Evolutionary conservation across 2,329 filamentous ascomycete genomes (phyloP).

Genomic region (Xylariaceae sp.): DNA sequence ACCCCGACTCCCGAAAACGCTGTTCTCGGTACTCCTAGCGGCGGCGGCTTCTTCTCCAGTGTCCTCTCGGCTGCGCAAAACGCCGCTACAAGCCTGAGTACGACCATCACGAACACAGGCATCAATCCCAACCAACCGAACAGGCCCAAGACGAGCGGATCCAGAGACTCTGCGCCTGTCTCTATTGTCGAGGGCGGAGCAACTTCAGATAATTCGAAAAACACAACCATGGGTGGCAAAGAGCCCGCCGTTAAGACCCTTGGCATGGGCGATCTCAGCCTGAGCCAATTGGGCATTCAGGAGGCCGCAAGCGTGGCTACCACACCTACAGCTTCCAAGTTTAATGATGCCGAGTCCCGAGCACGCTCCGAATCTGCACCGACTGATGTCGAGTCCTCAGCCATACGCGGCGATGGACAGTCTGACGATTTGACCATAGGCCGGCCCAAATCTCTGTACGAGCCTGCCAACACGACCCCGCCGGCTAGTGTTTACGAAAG

Average conservation of each 20-base stretch:
- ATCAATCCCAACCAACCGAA: slow-evolving; percentile 50
- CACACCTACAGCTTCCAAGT: slow-evolving; percentile 55
- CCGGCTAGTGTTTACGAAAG: slow-evolving; percentile 64
- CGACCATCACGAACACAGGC: slow-evolving; percentile 65
- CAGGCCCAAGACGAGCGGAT: slow-evolving; percentile 29
- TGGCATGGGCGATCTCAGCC: slow-evolving; percentile 80
- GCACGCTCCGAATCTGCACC: slow-evolving; percentile 58
- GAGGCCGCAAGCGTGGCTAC: slow-evolving; percentile 53
- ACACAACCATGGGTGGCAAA: slow-evolving; percentile 49
- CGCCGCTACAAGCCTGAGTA: slow-evolving; percentile 73
- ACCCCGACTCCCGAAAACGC: slow-evolving; percentile 71
- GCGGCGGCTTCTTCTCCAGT: slow-evolving; percentile 86
- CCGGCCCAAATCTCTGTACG: slow-evolving; percentile 49
- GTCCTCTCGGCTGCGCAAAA: slow-evolving; percentile 91
- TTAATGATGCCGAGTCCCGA: slow-evolving; percentile 47
- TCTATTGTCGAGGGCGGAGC: slow-evolving; percentile 42
- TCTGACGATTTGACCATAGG: slow-evolving; percentile 33
- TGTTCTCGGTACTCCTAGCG: slow-evolving; percentile 47
- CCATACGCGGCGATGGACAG: slow-evolving; percentile 32
- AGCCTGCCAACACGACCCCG: slow-evolving; percentile 52
- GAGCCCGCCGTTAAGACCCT: slow-evolving; percentile 83
- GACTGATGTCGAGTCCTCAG: slow-evolving; percentile 35
- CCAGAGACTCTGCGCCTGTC: slow-evolving; percentile 24
- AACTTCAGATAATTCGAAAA: slow-evolving; percentile 37
- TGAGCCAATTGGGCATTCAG: slow-evolving; percentile 80